phyloP scores from a whole-genome alignment of 108 stramenopile species.

The Chaetoceros tenuissimus region DNA sequence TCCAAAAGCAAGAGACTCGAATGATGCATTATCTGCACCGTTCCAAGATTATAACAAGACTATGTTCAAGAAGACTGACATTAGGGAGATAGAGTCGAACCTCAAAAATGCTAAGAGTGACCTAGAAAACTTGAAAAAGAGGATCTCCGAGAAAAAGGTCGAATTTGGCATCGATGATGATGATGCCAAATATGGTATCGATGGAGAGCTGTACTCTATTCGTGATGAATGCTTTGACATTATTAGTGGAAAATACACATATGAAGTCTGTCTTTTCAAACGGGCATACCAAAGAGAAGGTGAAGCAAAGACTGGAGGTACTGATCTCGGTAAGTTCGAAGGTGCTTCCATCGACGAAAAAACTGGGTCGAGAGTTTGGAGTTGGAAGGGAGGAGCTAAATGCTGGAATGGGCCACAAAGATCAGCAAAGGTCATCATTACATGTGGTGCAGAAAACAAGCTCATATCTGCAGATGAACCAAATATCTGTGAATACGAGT shows the following conservation, averaged over 20 bases:
- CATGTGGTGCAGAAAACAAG: constrained; percentile 61
- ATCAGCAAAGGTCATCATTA: constrained; percentile 54
- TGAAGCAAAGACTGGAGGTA: constrained; percentile 25
- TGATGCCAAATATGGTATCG: constrained; percentile 29
- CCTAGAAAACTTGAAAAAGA: constrained; percentile 8
- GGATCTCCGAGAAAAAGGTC: constrained; percentile 26
- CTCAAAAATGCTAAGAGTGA: constrained; percentile 12
- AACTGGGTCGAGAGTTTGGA: constrained; percentile 34
- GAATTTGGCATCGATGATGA: constrained; percentile 39
- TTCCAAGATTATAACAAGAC: constrained; percentile 11
- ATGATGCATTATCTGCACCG: constrained; percentile 25
- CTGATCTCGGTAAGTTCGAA: constrained; percentile 47
- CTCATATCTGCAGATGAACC: constrained; percentile 72
- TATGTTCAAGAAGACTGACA: background rate
- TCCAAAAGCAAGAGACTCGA: constrained; percentile 21
- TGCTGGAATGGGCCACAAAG: constrained; percentile 81
- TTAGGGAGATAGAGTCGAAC: constrained; percentile 3
- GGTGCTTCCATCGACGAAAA: constrained; percentile 20
- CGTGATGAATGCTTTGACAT: constrained; percentile 50
- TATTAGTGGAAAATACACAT: constrained; percentile 67
- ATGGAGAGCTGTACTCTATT: constrained; percentile 56
- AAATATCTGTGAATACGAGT: constrained; percentile 69
- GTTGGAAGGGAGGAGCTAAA: constrained; percentile 56
- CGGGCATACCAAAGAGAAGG: constrained; percentile 55
- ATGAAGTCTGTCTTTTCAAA: constrained; percentile 65